Evolutionary conservation across 1,284 basidiomycete species (phyloP), one percentile per base, ranked within the genome.

Genomic region (Cronartium ribicola): DNA sequence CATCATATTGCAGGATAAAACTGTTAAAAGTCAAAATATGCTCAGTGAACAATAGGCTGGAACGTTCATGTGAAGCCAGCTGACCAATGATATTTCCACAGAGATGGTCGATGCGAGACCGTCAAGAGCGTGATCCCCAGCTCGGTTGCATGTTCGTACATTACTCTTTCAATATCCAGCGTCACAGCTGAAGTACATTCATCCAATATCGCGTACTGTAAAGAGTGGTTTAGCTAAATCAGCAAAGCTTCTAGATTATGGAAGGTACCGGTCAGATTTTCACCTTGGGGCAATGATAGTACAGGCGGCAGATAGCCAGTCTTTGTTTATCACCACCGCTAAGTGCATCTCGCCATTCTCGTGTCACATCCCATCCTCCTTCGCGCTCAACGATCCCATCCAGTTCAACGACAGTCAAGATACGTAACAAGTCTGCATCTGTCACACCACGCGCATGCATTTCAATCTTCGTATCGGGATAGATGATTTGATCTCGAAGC

Each of bases 111-210:
- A 76, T 82, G 81, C 20, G 81, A 82, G 4, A 82, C 81, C 2
- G 81, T 80, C 72, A 81, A 66, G 77, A 82, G 78, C 7, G 80
- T 81, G 67, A 81, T 81, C 20, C 81, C 81, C 5, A 81, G 75
- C 43, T 78, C 57, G 5, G 66, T 93, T 0, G 94, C 95, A 79
- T 92, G 87, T 80, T 94, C 91, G 88, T 97, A 98, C 92, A 97
- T 96, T 83, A 87, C 84, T 71, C 89, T 91, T 82, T 98, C 95
- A 81, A 96, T 89, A 75, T 95, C 92, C 17, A 90, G 86, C 5
- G 94, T 94, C 11, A 98, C 94, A 0, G 95, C 88, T 11, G 89
- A 91, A 0, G 95, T 98, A 76, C 94, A 95, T 81, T 98, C 95
- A 80, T 98, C 95, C 59, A 98, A 85, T 70, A 98, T 94, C 4